Conservation (phyloP, 2,329 filamentous ascomycete species). For the Clonostachys chloroleuca region DNA sequence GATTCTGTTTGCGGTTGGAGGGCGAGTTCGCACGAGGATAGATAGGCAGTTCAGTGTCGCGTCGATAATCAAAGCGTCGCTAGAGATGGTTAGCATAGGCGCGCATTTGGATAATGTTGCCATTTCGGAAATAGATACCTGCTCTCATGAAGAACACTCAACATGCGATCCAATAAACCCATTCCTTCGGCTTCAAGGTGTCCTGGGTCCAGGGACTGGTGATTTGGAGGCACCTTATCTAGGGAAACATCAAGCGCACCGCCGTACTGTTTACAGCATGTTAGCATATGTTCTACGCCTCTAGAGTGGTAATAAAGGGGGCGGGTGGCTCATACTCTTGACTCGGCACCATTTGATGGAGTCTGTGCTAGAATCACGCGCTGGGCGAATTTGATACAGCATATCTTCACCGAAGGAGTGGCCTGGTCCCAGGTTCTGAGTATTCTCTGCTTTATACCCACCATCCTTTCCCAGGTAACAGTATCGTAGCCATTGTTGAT, state of each 20-base stretch:
- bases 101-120: conserved; percentile 1
- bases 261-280: conserved; percentile 27
- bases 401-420: conserved; percentile 73
- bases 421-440: conserved; percentile 83
- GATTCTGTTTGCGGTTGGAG: conserved; percentile 79
- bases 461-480: conserved; percentile 83
- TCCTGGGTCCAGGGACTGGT: conserved; percentile 72
- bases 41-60: conserved; percentile 87
- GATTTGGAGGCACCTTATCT: conserved; percentile 77
- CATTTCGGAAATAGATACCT: conserved; percentile 50
- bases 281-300: conserved; percentile 14
- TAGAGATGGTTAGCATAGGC: conserved; percentile 29
- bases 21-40: conserved; percentile 75
- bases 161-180: conserved; percentile 82
- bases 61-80: conserved; percentile 84
- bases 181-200: conserved; percentile 90
- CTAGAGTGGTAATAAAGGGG: too few species aligned
- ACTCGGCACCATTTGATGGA: conserved; percentile 74
- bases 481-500: conserved; percentile 81
- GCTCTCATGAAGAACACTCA: conserved; percentile 79
- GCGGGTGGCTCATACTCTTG: conserved; percentile 56
- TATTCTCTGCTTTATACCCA: conserved; percentile 83
- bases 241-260: conserved; percentile 72
- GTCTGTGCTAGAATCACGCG: conserved; percentile 90
- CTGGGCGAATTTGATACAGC: conserved; percentile 97